Evolutionary conservation across 1,139 yeast genomes (phyloP).

Genomic region (Scheffersomyces titani): DNA sequence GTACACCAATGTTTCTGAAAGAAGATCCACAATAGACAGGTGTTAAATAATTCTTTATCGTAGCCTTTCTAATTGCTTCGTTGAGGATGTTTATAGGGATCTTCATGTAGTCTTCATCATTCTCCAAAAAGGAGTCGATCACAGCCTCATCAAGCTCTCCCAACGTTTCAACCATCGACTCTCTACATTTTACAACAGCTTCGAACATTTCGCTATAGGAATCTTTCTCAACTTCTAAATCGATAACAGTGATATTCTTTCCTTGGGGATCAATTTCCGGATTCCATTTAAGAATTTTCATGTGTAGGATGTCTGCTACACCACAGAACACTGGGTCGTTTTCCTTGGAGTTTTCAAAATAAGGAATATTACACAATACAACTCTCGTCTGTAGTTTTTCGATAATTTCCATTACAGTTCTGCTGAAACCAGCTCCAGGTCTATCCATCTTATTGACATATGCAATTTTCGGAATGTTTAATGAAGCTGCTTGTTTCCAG

Average conservation of each 20-base stretch:
- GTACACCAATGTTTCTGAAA: constrained; percentile 90
- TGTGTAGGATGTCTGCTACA: constrained; percentile 77
- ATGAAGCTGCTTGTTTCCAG: constrained; percentile 80
- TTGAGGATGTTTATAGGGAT: constrained; percentile 55
- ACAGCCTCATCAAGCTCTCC: constrained; percentile 80
- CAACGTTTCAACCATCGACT: constrained; percentile 77
- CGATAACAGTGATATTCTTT: constrained; percentile 51
- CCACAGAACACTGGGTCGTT: constrained; percentile 63
- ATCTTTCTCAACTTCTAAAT: constrained; percentile 32
- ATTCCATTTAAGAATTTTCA: constrained; percentile 67
- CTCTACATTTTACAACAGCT: constrained; percentile 61
- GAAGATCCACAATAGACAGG: constrained; percentile 95
- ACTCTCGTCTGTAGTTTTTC: constrained; percentile 73
- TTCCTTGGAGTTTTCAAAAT: constrained; percentile 44
- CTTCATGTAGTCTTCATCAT: constrained; percentile 67
- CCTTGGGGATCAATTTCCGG: constrained; percentile 51
- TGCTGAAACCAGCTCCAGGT: constrained; percentile 90
- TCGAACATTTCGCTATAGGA: constrained; percentile 37
- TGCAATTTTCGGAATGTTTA: constrained; percentile 71
- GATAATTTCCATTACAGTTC: constrained; percentile 87
- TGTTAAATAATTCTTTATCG: constrained; percentile 56
- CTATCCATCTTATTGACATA: constrained; percentile 96
- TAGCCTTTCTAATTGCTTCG: constrained; percentile 61
- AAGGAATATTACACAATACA: constrained; percentile 78
- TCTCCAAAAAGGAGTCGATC: constrained; percentile 73